Evolutionary conservation across 2,329 filamentous ascomycete species (phyloP), one percentile per base, ranked within the genome.

Genomic region (Aspergillus oerlinghausenensis): DNA sequence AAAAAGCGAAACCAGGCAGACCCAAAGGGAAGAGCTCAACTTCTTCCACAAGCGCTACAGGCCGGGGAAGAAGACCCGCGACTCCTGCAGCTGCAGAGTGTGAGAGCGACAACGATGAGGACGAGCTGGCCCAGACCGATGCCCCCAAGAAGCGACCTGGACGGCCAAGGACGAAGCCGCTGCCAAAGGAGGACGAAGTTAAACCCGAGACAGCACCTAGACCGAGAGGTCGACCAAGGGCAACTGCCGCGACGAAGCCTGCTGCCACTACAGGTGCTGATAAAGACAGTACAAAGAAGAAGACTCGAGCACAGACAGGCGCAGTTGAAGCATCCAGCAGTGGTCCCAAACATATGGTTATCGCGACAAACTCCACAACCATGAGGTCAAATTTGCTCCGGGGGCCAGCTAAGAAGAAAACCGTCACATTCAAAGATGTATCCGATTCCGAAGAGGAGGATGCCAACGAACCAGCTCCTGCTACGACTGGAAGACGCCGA

Each of bases 401-500:
- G 25, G 70, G 69, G 7, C 66, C 69, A 9, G 67, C 69, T 1
- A 70, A 73, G 51, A 74, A 72, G 63, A 79, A 78, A 66, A 79
- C 73, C 45, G 79, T 80, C 25, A 79, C 77, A 2, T 80, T 80
- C 59, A 68, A 77, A 55, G 75, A 79, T 54, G 59, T 68, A 1
- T 66, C 70, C 2, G 74, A 74, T 4, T 74, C 74, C 3, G 77
- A 78, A 26, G 75, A 77, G 50, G 70, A 75, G 38, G 75, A 77
- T 40, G 58, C 67, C 26, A 67, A 64, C 7, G 64, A 72, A 11
- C 59, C 67, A 4, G 60, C 61, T 26, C 61, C 64, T 28, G 58
- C 65, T 14, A 52, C 58, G 5, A 51, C 63, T 21, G 63, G 63
- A 19, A 65, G 67, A 28, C 70, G 66, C 47, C 64, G 63, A 49